phyloP scores from a whole-genome alignment of 768 basidiomycete genomes.

The Mycena rosella region DNA sequence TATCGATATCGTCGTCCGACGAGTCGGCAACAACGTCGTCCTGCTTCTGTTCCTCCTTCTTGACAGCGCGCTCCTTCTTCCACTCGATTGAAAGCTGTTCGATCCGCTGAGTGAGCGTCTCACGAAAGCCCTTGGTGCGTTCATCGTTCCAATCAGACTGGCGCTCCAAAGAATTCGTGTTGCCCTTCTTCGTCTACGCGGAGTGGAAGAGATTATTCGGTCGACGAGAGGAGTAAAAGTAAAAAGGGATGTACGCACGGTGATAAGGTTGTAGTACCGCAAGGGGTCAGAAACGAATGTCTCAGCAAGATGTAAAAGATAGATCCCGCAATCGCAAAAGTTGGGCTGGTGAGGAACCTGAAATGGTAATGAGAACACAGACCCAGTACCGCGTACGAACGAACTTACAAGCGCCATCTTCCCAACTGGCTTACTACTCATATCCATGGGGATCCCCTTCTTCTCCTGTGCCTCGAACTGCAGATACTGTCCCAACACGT shows the following conservation, averaged over 20 bases:
- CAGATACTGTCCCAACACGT: slow-evolving; percentile 76
- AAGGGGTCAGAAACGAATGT: slow-evolving; percentile 78
- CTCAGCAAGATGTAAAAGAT: slow-evolving; percentile 87
- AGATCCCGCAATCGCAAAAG: slow-evolving; percentile 93
- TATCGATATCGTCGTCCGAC: slow-evolving; percentile 59
- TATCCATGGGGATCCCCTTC: slow-evolving; percentile 49
- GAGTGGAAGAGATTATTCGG: neutral
- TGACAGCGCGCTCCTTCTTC: slow-evolving; percentile 58
- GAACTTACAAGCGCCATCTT: slow-evolving; percentile 65
- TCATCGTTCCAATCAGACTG: slow-evolving; percentile 66
- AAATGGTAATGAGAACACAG: neutral
- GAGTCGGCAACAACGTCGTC: slow-evolving; percentile 45
- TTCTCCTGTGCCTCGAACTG: slow-evolving; percentile 84
- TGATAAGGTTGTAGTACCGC: slow-evolving; percentile 63
- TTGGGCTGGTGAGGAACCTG: slow-evolving; percentile 93
- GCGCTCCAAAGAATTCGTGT: slow-evolving; percentile 50
- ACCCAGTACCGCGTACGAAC: neutral
- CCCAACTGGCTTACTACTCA: slow-evolving; percentile 56
- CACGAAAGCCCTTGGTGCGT: slow-evolving; percentile 61
- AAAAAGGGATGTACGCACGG: slow-evolving; percentile 47
- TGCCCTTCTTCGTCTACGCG: slow-evolving; percentile 14
- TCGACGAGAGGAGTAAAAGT: neutral
- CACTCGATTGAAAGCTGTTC: slow-evolving; percentile 64
- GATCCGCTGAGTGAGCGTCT: slow-evolving; percentile 58
- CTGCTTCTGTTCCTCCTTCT: slow-evolving; percentile 45